A percentile compares a stretch with the other conserved stretches of the same genome.
These are phyloP conservation scores for Hypoxylon sp. DNA, from an alignment of 2,329 filamentous ascomycete genomes.

Conservation along the genomic window DNA sequence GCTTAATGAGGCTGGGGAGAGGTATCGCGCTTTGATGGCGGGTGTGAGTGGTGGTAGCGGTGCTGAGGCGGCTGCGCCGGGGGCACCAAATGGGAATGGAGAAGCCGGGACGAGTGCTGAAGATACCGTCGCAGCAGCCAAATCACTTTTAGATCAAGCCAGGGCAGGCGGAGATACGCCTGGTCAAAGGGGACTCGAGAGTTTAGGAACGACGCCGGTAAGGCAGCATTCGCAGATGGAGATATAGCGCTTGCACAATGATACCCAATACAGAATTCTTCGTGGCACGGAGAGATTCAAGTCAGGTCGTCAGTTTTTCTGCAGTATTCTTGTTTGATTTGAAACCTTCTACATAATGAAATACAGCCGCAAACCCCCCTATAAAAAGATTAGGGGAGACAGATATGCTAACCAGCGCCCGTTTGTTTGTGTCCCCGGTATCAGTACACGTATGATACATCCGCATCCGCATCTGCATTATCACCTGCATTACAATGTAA, in stretches of 20 bases:
- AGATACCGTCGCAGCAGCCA: constrained; percentile 46
- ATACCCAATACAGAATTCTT: constrained; percentile 31
- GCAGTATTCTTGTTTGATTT: constrained; percentile 25
- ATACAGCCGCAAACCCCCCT: constrained; percentile 24
- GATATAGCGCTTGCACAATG: constrained; percentile 34
- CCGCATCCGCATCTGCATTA: constrained; percentile 38
- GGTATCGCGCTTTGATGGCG: constrained; percentile 65
- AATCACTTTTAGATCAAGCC: constrained; percentile 49
- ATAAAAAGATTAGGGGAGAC: constrained; percentile 1
- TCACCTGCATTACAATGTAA: constrained; percentile 10
- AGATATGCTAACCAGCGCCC: constrained; percentile 44
- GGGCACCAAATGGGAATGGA: constrained; percentile 5
- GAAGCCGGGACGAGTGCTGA: constrained; percentile 7
- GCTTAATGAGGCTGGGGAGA: constrained; percentile 83
- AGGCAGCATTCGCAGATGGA: constrained; percentile 54
- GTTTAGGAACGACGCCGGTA: constrained; percentile 62
- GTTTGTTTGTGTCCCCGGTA: constrained; percentile 34
- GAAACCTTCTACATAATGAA: constrained; percentile 40
- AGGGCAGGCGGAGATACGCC: constrained; percentile 42
- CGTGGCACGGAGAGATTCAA: neutral
- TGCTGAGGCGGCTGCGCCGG: constrained; percentile 3
- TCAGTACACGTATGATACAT: constrained; percentile 46
- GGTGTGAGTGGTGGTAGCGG: constrained; percentile 10
- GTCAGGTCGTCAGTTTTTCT: constrained; percentile 24
- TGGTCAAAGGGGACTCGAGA: constrained; percentile 62